These are phyloP conservation scores for Paspalum vaginatum DNA, from an alignment of 176 grass and related monocot genomes.

Conservation along the genomic window DNA sequence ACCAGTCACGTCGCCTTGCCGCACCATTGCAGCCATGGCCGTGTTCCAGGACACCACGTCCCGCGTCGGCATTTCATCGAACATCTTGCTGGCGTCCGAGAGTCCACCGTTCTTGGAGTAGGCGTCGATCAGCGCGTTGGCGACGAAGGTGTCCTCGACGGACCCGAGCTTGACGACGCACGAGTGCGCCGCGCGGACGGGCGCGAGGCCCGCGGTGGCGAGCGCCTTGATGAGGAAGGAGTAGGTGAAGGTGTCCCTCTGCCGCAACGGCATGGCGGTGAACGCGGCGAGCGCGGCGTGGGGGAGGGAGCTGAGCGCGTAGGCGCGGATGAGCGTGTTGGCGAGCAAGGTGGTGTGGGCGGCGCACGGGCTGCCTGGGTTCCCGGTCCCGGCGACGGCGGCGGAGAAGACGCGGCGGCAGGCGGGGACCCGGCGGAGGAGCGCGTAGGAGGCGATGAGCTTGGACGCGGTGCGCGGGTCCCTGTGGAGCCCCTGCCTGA, in stretches of 20 bases:
- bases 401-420: conserved; percentile 53
- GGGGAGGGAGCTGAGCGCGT: conserved; percentile 49
- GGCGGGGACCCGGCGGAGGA: conserved; percentile 45
- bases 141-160: conserved; percentile 59
- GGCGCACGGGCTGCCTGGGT: neutral
- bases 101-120: conserved; percentile 57
- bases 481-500: conserved; percentile 52
- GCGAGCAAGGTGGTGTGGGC: conserved; percentile 42
- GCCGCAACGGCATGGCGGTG: conserved; percentile 56
- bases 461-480: conserved; percentile 55
- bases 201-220: conserved; percentile 25
- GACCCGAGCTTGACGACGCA: conserved; percentile 57
- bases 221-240: conserved; percentile 74
- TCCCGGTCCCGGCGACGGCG: conserved; percentile 26
- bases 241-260: conserved; percentile 55
- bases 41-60: conserved; percentile 71
- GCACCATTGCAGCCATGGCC: conserved; percentile 49
- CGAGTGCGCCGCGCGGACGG: conserved; percentile 26
- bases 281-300: conserved; percentile 55
- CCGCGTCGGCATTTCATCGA: conserved; percentile 50
- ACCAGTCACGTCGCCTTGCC: conserved; percentile 36
- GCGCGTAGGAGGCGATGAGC: conserved; percentile 57
- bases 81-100: conserved; percentile 43
- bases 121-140: conserved; percentile 63
- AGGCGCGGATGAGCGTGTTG: conserved; percentile 69